These are phyloP conservation scores for Candida mattraensis DNA, from an alignment of 805 yeast species.

Conservation along the genomic window DNA sequence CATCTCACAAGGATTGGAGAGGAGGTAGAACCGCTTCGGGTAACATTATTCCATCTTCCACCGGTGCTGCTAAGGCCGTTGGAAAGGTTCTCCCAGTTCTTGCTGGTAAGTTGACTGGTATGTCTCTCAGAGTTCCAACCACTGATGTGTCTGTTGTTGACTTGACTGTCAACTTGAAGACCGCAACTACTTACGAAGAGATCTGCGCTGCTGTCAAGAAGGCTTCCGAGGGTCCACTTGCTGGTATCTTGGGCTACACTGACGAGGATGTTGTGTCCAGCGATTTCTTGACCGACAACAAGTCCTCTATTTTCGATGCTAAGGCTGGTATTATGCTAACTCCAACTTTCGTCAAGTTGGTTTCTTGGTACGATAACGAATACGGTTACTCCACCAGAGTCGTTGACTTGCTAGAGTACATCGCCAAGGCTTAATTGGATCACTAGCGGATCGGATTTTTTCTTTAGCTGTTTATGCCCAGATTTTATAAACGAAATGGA, in stretches of 20 bases:
- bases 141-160: constrained; percentile 92
- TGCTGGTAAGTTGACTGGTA: constrained; percentile 92
- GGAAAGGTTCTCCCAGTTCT: constrained; percentile 91
- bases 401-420: constrained; percentile 82
- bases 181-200: constrained; percentile 77
- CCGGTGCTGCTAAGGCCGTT: constrained; percentile 98
- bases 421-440: constrained; percentile 51
- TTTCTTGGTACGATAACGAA: constrained; percentile 96
- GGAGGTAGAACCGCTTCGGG: constrained; percentile 97
- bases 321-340: constrained; percentile 87
- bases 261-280: constrained; percentile 90
- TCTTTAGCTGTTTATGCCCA: too few relatives aligned
- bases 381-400: constrained; percentile 96
- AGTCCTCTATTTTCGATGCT: constrained; percentile 89
- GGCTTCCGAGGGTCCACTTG: constrained; percentile 74
- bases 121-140: constrained; percentile 93
- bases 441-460: too few relatives aligned
- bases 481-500: too few relatives aligned
- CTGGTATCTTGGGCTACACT: constrained; percentile 87
- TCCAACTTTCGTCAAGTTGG: constrained; percentile 85
- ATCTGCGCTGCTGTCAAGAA: constrained; percentile 73
- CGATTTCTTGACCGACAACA: constrained; percentile 80
- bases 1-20: constrained; percentile 98
- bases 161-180: constrained; percentile 80
- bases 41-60: constrained; percentile 92